Percentiles rank a stretch among this genome's conserved stretches.
Evolutionary conservation across 345 rosid genomes (phyloP).

Genomic region (Physaria fendleri): DNA sequence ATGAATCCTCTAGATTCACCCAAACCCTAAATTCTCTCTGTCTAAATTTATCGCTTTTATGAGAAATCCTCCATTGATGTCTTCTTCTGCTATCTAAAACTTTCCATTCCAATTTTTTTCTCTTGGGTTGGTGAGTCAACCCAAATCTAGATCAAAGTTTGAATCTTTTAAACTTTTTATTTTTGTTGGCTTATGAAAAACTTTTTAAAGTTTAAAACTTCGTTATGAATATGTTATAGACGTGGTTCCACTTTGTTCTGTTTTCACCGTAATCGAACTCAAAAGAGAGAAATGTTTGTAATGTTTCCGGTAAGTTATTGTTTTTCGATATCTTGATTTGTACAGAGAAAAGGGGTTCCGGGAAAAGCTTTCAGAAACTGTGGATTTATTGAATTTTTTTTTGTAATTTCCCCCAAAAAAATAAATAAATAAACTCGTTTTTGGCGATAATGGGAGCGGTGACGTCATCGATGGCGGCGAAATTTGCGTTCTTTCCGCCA

Average conservation of each 20-base stretch:
- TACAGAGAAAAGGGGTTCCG: background rate
- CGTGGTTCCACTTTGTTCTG: too few species aligned
- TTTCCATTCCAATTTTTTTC: background rate
- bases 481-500: slow-evolving; percentile 95
- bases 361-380: background rate
- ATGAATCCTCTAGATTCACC: background rate
- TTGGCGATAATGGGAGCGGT: slow-evolving; percentile 57
- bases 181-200: background rate
- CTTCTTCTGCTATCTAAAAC: background rate
- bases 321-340: background rate
- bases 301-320: background rate
- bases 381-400: background rate
- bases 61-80: background rate
- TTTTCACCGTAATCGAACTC: background rate
- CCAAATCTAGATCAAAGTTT: slow-evolving; percentile 24
- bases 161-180: background rate
- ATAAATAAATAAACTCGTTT: too few species aligned
- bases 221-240: background rate
- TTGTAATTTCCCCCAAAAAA: background rate
- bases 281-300: slow-evolving; percentile 5
- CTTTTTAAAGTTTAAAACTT: background rate
- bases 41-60: background rate
- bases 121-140: background rate
- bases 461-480: slow-evolving; percentile 91
- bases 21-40: slow-evolving; percentile 14